Percentiles rank a stretch among this genome's conserved stretches.
These are phyloP conservation scores for Sporisorium graminicola DNA, from an alignment of 1,284 basidiomycete species.

Conservation along the genomic window DNA sequence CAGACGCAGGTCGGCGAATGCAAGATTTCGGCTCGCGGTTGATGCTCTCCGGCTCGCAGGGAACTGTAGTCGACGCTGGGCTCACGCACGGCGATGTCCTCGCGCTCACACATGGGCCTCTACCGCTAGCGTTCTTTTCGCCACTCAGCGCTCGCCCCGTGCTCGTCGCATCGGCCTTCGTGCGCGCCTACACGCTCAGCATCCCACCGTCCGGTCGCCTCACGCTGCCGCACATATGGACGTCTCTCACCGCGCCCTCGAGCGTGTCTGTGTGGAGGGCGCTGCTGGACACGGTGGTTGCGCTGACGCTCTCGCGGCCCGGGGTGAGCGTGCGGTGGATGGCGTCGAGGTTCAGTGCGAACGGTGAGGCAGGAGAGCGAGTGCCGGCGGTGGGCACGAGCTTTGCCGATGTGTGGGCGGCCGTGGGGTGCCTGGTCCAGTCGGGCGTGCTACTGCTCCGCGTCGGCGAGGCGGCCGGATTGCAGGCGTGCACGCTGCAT, in stretches of 20 bases:
- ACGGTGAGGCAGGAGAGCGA: background rate
- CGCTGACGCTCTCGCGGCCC: slow-evolving; percentile 13
- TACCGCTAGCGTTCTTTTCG: slow-evolving; percentile 30
- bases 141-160: slow-evolving; percentile 1
- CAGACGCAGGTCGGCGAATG: slow-evolving; percentile 5
- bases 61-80: background rate
- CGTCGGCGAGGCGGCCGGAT: background rate
- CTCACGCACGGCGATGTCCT: slow-evolving; percentile 1
- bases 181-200: slow-evolving; percentile 6
- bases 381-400: slow-evolving; percentile 7
- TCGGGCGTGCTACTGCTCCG: background rate
- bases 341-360: slow-evolving; percentile 9
- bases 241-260: slow-evolving; percentile 15
- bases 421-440: background rate
- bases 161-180: slow-evolving; percentile 14
- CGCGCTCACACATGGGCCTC: slow-evolving; percentile 1
- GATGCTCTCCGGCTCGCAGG: background rate
- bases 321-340: slow-evolving; percentile 17
- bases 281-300: slow-evolving; percentile 15
- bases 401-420: slow-evolving; percentile 22
- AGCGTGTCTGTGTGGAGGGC: slow-evolving; percentile 6
- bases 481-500: slow-evolving; percentile 14
- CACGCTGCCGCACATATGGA: slow-evolving; percentile 34
- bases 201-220: background rate
- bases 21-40: slow-evolving; percentile 5